Evolutionary conservation across 768 basidiomycete species (phyloP).

Genomic region (Boletales sp.): DNA sequence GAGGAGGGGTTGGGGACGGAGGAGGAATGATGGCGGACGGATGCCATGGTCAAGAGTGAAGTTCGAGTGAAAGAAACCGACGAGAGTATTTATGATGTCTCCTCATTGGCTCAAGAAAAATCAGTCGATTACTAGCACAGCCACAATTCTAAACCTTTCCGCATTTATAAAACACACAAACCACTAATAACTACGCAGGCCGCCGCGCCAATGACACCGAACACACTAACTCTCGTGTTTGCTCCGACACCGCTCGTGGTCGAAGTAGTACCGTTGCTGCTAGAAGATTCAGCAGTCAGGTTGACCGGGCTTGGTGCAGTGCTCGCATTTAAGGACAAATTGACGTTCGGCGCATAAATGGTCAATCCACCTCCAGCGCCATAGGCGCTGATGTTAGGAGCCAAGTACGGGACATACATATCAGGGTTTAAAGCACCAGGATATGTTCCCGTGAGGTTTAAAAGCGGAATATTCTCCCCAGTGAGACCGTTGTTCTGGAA

Average conservation of each 20-base stretch:
- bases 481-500: constrained; percentile 39
- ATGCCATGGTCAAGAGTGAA: constrained; percentile 28
- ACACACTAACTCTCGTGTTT: constrained; percentile 1
- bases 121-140: constrained; percentile 20
- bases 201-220: constrained; percentile 6
- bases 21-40: constrained; percentile 31
- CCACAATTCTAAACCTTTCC: constrained; percentile 1
- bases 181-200: background rate
- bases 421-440: constrained; percentile 43
- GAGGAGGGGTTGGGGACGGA: constrained; percentile 41
- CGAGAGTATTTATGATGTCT: background rate
- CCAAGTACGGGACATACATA: constrained; percentile 41
- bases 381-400: constrained; percentile 37
- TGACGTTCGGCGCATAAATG: constrained; percentile 32
- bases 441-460: constrained; percentile 40
- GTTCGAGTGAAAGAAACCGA: background rate
- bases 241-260: background rate
- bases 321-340: constrained; percentile 33
- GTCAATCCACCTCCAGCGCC: constrained; percentile 44
- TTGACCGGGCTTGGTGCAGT: constrained; percentile 39
- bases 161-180: too few species aligned
- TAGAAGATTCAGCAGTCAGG: constrained; percentile 27
- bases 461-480: constrained; percentile 26
- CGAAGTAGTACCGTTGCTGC: background rate
- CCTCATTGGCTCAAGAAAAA: constrained; percentile 25